phyloP scores from a whole-genome alignment of 495 filamentous ascomycete genomes.

The Penicillium macrosclerotiorum region DNA sequence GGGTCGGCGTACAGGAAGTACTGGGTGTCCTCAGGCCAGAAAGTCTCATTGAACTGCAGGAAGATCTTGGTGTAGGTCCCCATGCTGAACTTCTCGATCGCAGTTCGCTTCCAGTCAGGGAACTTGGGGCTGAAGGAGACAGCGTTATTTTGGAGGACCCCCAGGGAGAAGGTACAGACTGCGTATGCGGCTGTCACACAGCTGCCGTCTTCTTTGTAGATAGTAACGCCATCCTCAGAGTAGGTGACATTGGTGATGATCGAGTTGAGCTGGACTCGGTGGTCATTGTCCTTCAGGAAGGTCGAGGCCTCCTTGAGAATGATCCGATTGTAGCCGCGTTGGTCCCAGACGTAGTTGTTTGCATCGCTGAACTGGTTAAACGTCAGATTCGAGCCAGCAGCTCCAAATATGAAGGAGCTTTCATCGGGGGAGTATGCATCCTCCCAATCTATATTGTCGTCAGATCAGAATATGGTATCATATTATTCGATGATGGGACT shows the following conservation, averaged over 20 bases:
- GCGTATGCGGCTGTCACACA: constrained; percentile 62
- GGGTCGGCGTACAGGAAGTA: constrained; percentile 72
- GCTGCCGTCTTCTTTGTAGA: constrained; percentile 53
- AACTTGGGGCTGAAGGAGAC: constrained; percentile 60
- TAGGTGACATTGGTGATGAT: constrained; percentile 60
- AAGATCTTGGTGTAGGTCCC: constrained; percentile 80
- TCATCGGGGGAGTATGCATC: constrained; percentile 48
- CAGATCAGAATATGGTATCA: constrained; percentile 8
- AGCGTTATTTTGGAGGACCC: constrained; percentile 64
- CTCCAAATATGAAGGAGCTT: constrained; percentile 44
- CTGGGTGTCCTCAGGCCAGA: constrained; percentile 66
- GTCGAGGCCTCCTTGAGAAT: constrained; percentile 61
- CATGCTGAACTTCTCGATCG: constrained; percentile 67
- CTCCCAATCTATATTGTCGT: constrained; percentile 51
- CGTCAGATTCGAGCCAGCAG: constrained; percentile 45
- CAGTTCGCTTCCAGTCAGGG: constrained; percentile 64
- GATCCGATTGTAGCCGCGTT: constrained; percentile 63
- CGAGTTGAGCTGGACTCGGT: constrained; percentile 58
- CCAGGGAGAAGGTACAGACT: constrained; percentile 61
- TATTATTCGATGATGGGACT: neutral
- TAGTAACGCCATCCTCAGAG: constrained; percentile 50
- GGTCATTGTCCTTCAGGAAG: constrained; percentile 56
- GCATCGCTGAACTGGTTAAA: constrained; percentile 51
- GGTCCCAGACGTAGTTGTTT: constrained; percentile 68
- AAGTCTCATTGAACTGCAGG: constrained; percentile 67